Evolutionary conservation across 306 rosid species (phyloP).

Genomic region (Begonia masoniana): DNA sequence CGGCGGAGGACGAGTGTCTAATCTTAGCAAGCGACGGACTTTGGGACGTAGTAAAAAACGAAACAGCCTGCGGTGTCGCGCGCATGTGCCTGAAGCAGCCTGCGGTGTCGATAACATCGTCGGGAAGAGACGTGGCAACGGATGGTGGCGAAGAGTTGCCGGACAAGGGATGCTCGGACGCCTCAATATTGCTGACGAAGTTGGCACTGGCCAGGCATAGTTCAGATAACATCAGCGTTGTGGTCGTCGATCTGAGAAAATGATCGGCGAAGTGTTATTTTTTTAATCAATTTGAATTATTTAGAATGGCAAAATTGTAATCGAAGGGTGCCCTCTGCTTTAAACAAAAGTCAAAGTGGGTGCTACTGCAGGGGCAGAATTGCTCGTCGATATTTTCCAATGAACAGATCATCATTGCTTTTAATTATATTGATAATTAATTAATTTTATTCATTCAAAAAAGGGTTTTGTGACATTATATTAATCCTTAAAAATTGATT

Average conservation of each 20-base stretch:
- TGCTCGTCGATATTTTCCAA: too few relatives aligned
- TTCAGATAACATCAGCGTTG: slow-evolving; percentile 76
- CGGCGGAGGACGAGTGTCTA: slow-evolving; percentile 60
- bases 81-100: slow-evolving; percentile 65
- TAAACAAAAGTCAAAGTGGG: too few relatives aligned
- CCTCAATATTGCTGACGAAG: slow-evolving; percentile 70
- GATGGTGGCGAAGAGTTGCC: background rate
- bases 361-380: too few relatives aligned
- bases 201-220: slow-evolving; percentile 79
- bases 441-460: too few relatives aligned
- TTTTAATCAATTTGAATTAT: too few relatives aligned
- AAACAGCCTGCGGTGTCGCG: slow-evolving; percentile 66
- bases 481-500: too few relatives aligned
- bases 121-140: slow-evolving; percentile 8
- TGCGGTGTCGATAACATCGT: slow-evolving; percentile 55
- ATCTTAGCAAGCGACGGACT: slow-evolving; percentile 80
- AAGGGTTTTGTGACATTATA: too few relatives aligned
- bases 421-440: too few relatives aligned
- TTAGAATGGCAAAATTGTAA: too few relatives aligned
- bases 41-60: slow-evolving; percentile 88
- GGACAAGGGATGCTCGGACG: slow-evolving; percentile 66
- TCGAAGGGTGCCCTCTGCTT: too few relatives aligned
- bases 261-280: slow-evolving; percentile 1
- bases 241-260: slow-evolving; percentile 65
- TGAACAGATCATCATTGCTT: too few relatives aligned